phyloP scores from a whole-genome alignment of 2,329 filamentous ascomycete genomes.

The Hymenoscyphus linearis region DNA sequence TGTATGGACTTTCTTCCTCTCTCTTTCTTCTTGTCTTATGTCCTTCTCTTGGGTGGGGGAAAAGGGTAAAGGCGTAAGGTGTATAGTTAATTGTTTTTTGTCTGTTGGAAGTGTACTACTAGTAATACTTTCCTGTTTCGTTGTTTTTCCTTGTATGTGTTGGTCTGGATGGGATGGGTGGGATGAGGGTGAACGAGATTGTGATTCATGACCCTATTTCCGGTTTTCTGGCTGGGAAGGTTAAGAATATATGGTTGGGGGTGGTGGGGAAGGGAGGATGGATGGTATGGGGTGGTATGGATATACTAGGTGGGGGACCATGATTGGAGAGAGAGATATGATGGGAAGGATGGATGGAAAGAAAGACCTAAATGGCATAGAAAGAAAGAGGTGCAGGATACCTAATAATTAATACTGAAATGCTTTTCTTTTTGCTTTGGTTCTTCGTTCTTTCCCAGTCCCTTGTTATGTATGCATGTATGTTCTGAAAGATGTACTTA shows the following conservation, averaged over 20 bases:
- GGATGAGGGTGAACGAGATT: background rate
- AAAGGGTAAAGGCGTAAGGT: background rate
- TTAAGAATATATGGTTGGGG: background rate
- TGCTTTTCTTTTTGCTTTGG: background rate
- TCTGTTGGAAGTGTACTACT: background rate
- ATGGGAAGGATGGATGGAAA: no score
- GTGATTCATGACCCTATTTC: background rate
- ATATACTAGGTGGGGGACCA: no score
- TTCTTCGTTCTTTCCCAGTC: background rate
- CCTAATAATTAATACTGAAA: conserved; percentile 3
- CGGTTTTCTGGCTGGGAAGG: background rate
- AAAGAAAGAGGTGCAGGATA: conserved; percentile 3
- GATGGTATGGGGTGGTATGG: no score
- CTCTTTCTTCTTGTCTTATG: background rate
- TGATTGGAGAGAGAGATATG: no score
- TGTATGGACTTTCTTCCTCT: background rate
- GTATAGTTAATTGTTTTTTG: background rate
- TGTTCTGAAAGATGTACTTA: no score
- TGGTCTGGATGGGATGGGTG: background rate
- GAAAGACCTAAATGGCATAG: no score
- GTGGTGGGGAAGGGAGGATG: background rate
- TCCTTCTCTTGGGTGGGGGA: background rate
- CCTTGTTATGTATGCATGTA: no score
- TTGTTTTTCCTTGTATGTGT: background rate
- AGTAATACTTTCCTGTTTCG: background rate